These are phyloP conservation scores for Colletotrichum musicola DNA, from an alignment of 2,329 filamentous ascomycete genomes.

Conservation along the genomic window DNA sequence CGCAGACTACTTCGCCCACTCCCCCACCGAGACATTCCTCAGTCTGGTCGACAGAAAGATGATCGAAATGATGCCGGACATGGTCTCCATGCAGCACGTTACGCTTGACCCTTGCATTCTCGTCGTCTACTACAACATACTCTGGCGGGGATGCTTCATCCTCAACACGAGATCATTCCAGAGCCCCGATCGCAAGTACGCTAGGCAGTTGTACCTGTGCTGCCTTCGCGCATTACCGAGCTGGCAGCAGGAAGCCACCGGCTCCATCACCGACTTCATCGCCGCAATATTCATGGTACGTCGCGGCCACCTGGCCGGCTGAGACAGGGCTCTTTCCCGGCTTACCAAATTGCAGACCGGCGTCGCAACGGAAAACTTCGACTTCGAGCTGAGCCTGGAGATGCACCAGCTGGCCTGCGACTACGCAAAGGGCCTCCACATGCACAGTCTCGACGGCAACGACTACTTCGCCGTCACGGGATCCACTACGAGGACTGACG, in stretches of 20 bases:
- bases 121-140: slow-evolving; percentile 48
- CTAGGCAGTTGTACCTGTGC: slow-evolving; percentile 45
- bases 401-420: slow-evolving; percentile 48
- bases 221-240: slow-evolving; percentile 46
- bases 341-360: slow-evolving; percentile 40
- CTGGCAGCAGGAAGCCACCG: slow-evolving; percentile 48
- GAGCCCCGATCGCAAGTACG: slow-evolving; percentile 39
- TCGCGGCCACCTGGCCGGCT: neutral
- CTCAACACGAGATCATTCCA: slow-evolving; percentile 14
- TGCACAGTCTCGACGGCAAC: slow-evolving; percentile 48
- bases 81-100: slow-evolving; percentile 45
- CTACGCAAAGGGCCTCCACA: slow-evolving; percentile 47
- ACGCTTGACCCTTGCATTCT: slow-evolving; percentile 47
- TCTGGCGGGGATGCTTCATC: slow-evolving; percentile 46
- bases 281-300: slow-evolving; percentile 47
- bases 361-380: slow-evolving; percentile 47
- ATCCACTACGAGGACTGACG: slow-evolving; percentile 25
- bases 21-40: slow-evolving; percentile 46
- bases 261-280: slow-evolving; percentile 47
- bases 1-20: slow-evolving; percentile 47
- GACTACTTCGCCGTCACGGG: slow-evolving; percentile 31
- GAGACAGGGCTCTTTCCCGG: neutral
- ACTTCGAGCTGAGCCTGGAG: slow-evolving; percentile 47
- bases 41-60: slow-evolving; percentile 45
- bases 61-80: slow-evolving; percentile 48